Evolutionary conservation across 2,329 filamentous ascomycete genomes (phyloP).

Genomic region (Stachybotrys chlorohalonatus): DNA sequence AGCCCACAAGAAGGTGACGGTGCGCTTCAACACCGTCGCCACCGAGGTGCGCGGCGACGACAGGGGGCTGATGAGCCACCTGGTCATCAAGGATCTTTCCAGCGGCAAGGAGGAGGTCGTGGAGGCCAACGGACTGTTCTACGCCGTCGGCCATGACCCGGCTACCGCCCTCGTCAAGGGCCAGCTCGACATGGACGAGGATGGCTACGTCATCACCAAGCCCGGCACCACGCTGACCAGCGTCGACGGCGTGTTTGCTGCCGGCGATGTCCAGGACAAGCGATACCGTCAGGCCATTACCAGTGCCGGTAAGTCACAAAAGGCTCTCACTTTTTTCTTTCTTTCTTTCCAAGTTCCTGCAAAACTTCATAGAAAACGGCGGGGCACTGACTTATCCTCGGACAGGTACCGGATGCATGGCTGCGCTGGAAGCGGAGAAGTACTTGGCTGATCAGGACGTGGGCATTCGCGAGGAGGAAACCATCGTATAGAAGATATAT

Average conservation of each 20-base stretch:
- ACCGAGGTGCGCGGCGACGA: slow-evolving; percentile 78
- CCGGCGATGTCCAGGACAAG: slow-evolving; percentile 98
- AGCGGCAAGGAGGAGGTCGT: slow-evolving; percentile 75
- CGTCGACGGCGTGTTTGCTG: slow-evolving; percentile 87
- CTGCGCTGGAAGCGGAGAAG: slow-evolving; percentile 92
- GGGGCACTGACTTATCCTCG: background rate
- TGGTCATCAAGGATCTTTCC: slow-evolving; percentile 71
- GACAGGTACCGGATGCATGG: slow-evolving; percentile 83
- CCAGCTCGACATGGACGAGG: slow-evolving; percentile 78
- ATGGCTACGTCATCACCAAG: slow-evolving; percentile 84
- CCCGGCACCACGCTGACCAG: slow-evolving; percentile 84
- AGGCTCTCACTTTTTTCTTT: background rate
- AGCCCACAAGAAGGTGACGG: slow-evolving; percentile 79
- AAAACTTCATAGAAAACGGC: background rate
- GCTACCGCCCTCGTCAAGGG: slow-evolving; percentile 86
- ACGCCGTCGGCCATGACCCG: slow-evolving; percentile 94
- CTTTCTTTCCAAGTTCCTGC: background rate
- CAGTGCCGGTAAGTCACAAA: slow-evolving; percentile 71
- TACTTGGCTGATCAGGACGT: slow-evolving; percentile 68
- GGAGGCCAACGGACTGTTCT: slow-evolving; percentile 88
- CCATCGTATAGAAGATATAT: background rate
- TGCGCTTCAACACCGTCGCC: slow-evolving; percentile 75
- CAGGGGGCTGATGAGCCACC: slow-evolving; percentile 78
- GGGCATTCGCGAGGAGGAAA: background rate
- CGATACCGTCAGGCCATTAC: slow-evolving; percentile 96